A percentile compares a stretch with the other conserved stretches of the same genome.
Evolutionary conservation across 371 early-diverging fungal genomes (phyloP).

Genomic region (Smittium culicis): DNA sequence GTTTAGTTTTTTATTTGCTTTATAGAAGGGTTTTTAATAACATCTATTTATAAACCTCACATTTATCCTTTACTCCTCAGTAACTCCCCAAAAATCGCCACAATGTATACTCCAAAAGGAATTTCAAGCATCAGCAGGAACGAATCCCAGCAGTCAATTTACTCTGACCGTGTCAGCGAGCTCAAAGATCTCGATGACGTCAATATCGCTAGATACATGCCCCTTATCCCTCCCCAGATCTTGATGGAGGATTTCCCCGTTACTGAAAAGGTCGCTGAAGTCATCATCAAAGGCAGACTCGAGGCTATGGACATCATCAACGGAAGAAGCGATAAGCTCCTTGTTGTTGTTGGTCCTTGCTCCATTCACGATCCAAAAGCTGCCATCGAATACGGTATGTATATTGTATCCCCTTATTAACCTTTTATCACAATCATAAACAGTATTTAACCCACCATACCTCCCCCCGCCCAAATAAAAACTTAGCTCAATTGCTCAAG

Average conservation of each 20-base stretch:
- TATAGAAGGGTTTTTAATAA: no score
- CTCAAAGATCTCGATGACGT: slow-evolving; percentile 87
- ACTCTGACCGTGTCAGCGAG: slow-evolving; percentile 32
- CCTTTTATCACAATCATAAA: background rate
- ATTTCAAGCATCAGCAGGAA: background rate
- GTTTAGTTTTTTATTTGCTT: no score
- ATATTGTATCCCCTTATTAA: slow-evolving; percentile 31
- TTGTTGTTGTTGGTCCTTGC: slow-evolving; percentile 74
- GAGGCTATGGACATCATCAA: slow-evolving; percentile 53
- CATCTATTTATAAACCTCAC: no score
- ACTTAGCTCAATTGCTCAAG: slow-evolving; percentile 34
- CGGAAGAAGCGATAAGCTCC: slow-evolving; percentile 60
- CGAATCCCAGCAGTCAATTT: slow-evolving; percentile 17
- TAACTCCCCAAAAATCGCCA: no score
- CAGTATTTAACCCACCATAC: no score
- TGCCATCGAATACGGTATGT: slow-evolving; percentile 63
- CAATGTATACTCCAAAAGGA: background rate
- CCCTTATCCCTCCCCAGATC: slow-evolving; percentile 89
- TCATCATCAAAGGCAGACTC: slow-evolving; percentile 43
- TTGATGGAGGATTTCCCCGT: slow-evolving; percentile 80
- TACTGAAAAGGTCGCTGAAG: slow-evolving; percentile 38
- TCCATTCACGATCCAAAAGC: slow-evolving; percentile 82
- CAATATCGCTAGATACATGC: slow-evolving; percentile 75
- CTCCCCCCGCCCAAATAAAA: no score
- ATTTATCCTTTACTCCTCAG: no score